Evolutionary conservation across 495 filamentous ascomycete species (phyloP).

Genomic region (Mycothermus thermophilus): DNA sequence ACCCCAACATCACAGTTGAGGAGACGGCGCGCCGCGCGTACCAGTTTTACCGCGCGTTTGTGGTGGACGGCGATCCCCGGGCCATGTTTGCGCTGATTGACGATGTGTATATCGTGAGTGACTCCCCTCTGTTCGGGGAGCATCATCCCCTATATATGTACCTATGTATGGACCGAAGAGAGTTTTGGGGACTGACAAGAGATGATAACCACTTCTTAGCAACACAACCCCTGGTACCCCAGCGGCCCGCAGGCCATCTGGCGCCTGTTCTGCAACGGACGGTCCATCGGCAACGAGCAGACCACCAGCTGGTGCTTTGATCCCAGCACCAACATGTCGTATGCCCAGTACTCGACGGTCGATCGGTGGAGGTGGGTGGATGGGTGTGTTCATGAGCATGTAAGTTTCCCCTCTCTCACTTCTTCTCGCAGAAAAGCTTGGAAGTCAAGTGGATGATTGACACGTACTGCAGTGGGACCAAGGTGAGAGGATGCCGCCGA

Average conservation of each 20-base stretch:
- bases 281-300: conserved; percentile 24
- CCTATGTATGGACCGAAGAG: not conserved
- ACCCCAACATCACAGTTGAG: conserved; percentile 26
- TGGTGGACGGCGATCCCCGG: conserved; percentile 32
- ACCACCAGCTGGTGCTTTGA: conserved; percentile 33
- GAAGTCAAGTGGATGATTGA: not conserved
- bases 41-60: conserved; percentile 36
- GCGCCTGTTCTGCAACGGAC: conserved; percentile 30
- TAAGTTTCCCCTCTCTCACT: conserved; percentile 12
- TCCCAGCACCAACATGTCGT: conserved; percentile 35
- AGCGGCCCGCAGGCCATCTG: conserved; percentile 29
- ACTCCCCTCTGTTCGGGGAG: not conserved
- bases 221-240: conserved; percentile 31
- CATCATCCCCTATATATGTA: not conserved
- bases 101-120: conserved; percentile 4
- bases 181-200: too few species aligned
- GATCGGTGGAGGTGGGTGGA: conserved; percentile 34
- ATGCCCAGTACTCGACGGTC: conserved; percentile 28
- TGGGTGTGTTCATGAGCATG: conserved; percentile 36
- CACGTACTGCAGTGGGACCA: conserved; percentile 25
- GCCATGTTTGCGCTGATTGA: conserved; percentile 37
- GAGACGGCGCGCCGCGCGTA: conserved; percentile 33
- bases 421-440: not conserved
- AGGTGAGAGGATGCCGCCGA: conserved; percentile 23
- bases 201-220: conserved; percentile 15